A percentile compares a stretch with the other conserved stretches of the same genome.
Conservation (phyloP, 2,329 filamentous ascomycete genomes). For the Allantophomopsis lycopodina region DNA sequence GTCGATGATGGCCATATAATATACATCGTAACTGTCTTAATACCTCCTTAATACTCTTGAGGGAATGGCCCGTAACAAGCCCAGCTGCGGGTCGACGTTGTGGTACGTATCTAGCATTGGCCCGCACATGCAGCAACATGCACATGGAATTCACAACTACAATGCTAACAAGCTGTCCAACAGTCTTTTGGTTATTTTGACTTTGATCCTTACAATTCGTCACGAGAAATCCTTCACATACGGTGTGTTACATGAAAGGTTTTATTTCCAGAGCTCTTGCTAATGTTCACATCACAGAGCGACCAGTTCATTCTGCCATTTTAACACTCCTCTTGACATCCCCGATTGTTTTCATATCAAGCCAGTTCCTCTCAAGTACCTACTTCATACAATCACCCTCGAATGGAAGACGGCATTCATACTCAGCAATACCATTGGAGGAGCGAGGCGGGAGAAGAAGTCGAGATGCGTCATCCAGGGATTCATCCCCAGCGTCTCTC, state of each 20-base stretch:
- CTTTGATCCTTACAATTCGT: no score
- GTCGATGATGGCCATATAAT: no score
- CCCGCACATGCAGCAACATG: no score
- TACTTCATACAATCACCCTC: not conserved
- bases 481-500: slow-evolving; percentile 1
- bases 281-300: not conserved
- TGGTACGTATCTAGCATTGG: no score
- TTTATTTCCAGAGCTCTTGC: no score
- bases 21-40: not conserved
- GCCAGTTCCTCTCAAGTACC: not conserved
- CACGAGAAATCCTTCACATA: no score
- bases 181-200: no score
- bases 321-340: not conserved
- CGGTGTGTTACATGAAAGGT: no score
- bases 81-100: no score
- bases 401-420: not conserved
- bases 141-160: no score
- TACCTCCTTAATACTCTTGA: not conserved
- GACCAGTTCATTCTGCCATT: not conserved
- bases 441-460: slow-evolving; percentile 1
- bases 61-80: no score
- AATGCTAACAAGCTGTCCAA: no score
- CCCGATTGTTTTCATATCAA: not conserved
- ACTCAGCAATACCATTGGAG: slow-evolving; percentile 1
- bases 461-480: not conserved